Base-by-base conservation (phyloP, 257 asterid genomes). In the Hygrophila difformis region DNA sequence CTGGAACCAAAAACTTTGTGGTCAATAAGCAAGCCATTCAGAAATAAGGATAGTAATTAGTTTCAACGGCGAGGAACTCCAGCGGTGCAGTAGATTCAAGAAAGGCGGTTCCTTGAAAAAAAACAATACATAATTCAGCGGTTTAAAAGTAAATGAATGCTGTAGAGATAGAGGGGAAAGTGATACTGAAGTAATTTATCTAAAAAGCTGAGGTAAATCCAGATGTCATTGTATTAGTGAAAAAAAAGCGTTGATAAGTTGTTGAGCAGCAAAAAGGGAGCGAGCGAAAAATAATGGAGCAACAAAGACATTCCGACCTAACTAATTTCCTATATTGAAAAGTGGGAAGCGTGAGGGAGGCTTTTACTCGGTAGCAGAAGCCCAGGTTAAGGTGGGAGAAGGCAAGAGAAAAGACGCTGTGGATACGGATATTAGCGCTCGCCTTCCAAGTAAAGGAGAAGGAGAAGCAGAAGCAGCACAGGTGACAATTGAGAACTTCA, bases 361-460 rank as follows among this genome's bases (percentile, higher is more conserved):
- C n/a, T n/a, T 82, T 61, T 68, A 82, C 93, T 70, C 78, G 9
- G 66, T 62, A 56, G 87, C 69, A 50, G 68, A 39, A 42, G 34
- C 44, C 15, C 47, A 40, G 26, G 6, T 62, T 43, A 73, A 40
- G 26, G 6, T 62, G 46, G 75, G 53, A 19, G 14, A 55, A 18
- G 85, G 81, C 34, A 68, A 12, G 51, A 86, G 56, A 54, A 82
- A 60, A 61, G 93, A 62, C 56, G 84, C 23, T 35, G 79, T 54
- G 8, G 81, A 65, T 43, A 71, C 12, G 58, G 50, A 73, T 49
- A 82, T 21, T 23, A 82, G 62, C 51, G 49, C 65, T 63, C 96
- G 82, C 76, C 93, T 79, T 46, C 87, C 68, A 51, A 63, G 39
- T 39, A 51, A 55, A 12, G 64, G 18, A 40, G 71, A 48, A 53